Evolutionary conservation across 257 asterid species (phyloP).

Genomic region (Primulina huaijiensis): DNA sequence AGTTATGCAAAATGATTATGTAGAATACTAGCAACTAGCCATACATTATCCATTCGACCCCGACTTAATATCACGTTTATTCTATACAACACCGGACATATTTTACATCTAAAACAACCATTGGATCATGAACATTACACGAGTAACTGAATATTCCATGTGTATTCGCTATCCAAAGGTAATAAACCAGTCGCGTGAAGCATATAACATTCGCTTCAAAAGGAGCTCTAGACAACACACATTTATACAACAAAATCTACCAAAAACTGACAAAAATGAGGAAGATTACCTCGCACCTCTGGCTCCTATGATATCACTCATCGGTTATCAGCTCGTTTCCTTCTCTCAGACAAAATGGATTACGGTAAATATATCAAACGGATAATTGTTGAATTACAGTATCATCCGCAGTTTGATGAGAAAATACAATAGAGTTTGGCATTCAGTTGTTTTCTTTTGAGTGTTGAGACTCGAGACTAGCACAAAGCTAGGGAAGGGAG

Average conservation of each 20-base stretch:
- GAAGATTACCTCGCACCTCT: background rate
- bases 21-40: background rate
- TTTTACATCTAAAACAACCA: no score
- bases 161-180: no score
- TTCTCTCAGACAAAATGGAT: conserved; percentile 8
- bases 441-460: no score
- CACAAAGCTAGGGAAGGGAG: no score
- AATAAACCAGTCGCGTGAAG: background rate
- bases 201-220: background rate
- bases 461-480: no score
- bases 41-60: background rate
- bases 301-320: background rate
- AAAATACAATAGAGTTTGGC: no score
- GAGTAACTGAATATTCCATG: no score
- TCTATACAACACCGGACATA: no score
- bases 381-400: conserved; percentile 6
- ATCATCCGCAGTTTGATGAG: conserved; percentile 4
- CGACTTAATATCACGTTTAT: no score
- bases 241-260: no score
- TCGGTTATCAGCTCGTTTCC: background rate
- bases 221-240: background rate
- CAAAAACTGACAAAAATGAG: background rate
- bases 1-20: background rate
- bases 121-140: background rate
- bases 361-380: background rate